Base-by-base conservation (phyloP, 768 basidiomycete genomes). In the Amanita thiersii region DNA sequence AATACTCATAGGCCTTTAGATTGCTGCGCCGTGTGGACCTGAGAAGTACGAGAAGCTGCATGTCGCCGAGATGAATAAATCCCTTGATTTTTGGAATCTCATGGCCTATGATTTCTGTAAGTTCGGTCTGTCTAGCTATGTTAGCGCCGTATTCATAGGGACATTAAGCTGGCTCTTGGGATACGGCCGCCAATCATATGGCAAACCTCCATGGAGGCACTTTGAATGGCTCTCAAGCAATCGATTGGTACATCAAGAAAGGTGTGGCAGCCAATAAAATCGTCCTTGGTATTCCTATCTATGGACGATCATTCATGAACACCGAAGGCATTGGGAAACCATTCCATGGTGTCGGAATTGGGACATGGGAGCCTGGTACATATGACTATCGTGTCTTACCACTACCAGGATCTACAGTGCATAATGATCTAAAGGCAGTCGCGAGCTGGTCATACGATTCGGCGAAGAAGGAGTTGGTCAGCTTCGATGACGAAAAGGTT, bases 11-110 rank as follows among this genome's bases (percentile, higher is more conserved):
- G n/a, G 24, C n/a, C n/a, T 21, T 33, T 42, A 91, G 86, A 84
- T 94, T 40, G 89, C 90, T 29, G 88, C 94, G 1, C 93, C 96
- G 1, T 94, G 91, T 59, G 96, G 96, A 21, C 75, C 83, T 2
- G 73, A 84, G 48, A 80, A 96, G 51, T 92, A 90, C 62, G 65
- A 79, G 57, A 86, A 82, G 50, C 68, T 98, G 5, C 71, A 79
- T 45, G 69, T 91, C 35, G 63, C 60, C 17, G 87, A 87, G 46
- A 98, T 99, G 93, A 82, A 92, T 56, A 69, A 69, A 45, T 81
- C 73, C 44, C 78, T 99, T 17, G 86, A 90, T 54, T 92, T 97
- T 58, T 98, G 92, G 93, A 98, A 99, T 57, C 62, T 99, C 58
- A 99, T 99, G 96, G 80, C 84, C 1, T 89, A 90, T 50, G 87